phyloP scores from a whole-genome alignment of 257 asterid genomes.

The Linderniella brevidens region DNA sequence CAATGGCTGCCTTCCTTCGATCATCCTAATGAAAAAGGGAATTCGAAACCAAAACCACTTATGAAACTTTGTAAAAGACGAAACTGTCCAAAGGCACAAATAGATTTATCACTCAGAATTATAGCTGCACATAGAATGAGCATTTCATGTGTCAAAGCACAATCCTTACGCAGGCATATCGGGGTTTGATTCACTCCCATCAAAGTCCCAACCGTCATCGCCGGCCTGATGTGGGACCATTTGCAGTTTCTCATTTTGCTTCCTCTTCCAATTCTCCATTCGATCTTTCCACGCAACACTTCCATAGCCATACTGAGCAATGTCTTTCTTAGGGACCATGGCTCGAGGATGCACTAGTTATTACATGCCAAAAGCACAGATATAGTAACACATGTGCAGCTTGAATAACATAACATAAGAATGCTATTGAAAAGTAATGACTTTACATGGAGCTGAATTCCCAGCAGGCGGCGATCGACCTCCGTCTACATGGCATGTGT shows the following conservation, averaged over 20 bases:
- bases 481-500: constrained; percentile 17
- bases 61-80: too few species aligned
- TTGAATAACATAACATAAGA: background rate
- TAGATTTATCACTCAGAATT: background rate
- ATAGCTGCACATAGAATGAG: background rate
- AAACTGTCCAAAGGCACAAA: background rate
- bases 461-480: constrained; percentile 20
- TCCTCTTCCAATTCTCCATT: constrained; percentile 52
- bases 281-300: constrained; percentile 66
- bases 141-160: background rate
- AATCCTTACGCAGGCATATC: constrained; percentile 4
- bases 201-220: constrained; percentile 1
- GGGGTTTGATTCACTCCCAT: constrained; percentile 4
- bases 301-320: constrained; percentile 50
- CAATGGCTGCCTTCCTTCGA: constrained; percentile 58
- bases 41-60: too few species aligned
- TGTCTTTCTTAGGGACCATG: constrained; percentile 48
- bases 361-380: constrained; percentile 1
- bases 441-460: constrained; percentile 31
- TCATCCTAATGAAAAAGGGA: constrained; percentile 31
- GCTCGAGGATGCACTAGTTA: constrained; percentile 38
- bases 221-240: background rate
- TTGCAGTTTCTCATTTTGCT: constrained; percentile 27
- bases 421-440: background rate
- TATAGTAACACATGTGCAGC: background rate